Evolutionary conservation across 257 asterid genomes (phyloP), one percentile per base, ranked within the genome.

Genomic region (Nicotiana noctiflora): DNA sequence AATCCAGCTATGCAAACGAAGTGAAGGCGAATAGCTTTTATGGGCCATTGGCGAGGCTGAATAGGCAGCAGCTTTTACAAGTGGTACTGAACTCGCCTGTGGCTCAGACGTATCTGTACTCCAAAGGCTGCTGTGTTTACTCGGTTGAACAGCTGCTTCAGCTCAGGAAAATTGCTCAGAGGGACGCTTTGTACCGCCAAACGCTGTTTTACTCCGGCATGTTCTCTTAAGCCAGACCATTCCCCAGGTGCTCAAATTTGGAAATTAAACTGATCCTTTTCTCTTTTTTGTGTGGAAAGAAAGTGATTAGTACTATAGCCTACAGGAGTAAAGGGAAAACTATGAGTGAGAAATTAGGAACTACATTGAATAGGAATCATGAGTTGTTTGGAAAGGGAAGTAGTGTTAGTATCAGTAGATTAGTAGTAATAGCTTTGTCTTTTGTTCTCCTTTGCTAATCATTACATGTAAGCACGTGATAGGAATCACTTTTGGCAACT

Each of bases 1-100:
- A 62, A 62, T 5, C n/a, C 2, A 60, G 23, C 23, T 18, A 19
- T 37, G 14, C 25, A 53, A 77, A 68, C 59, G 49, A 55, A 51
- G 70, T 55, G 57, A 82, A 34, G 81, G 37, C 25, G 18, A 11
- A 13, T 52, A 60, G 23, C 21, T 12, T 60, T 13, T 53, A 8
- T 19, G 90, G 88, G 27, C 85, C 74, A 29, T 68, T 91, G 88
- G 89, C 79, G 81, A 75, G 61, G 80, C 82, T 94, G 87, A 88
- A 83, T 49, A 74, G 94, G 90, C 98, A 90, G 82, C 95, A 92
- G 87, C 78, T 94, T 80, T 82, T 94, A 79, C 89, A 88, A 80
- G 90, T 89, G 72, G 68, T 86, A 83, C 85, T 90, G 70, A 92
- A 92, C 82, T 92, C 97, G 53, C 90, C 91, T 75, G 90, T 23